These are phyloP conservation scores for Phaffomyces opuntiae DNA, from an alignment of 805 yeast genomes.

Conservation along the genomic window DNA sequence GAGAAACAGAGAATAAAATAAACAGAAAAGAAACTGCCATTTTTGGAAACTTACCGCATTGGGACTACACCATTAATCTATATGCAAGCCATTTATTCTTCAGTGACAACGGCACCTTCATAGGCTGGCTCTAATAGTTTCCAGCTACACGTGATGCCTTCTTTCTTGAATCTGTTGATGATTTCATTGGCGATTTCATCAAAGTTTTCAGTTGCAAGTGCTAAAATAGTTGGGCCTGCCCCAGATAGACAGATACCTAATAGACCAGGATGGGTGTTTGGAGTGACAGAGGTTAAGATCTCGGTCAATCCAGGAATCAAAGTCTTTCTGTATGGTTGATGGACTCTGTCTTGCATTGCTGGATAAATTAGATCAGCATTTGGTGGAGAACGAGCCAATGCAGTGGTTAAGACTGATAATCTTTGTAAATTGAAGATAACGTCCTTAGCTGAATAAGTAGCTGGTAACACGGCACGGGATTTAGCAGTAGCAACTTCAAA, in stretches of 20 bases:
- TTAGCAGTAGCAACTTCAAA: slow-evolving; percentile 93
- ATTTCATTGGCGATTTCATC: slow-evolving; percentile 78
- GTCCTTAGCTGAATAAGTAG: slow-evolving; percentile 69
- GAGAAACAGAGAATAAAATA: neutral
- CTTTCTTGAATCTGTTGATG: slow-evolving; percentile 56
- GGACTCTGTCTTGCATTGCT: slow-evolving; percentile 94
- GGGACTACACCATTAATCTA: neutral
- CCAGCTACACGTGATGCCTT: slow-evolving; percentile 72
- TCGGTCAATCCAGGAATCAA: slow-evolving; percentile 88
- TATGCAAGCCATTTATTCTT: neutral
- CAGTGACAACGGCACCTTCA: slow-evolving; percentile 69
- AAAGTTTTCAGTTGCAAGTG: slow-evolving; percentile 84
- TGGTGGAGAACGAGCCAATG: slow-evolving; percentile 80
- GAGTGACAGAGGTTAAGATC: slow-evolving; percentile 73
- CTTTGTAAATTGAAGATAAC: slow-evolving; percentile 91
- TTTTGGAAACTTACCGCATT: neutral
- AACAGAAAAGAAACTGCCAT: neutral
- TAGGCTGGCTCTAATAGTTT: slow-evolving; percentile 76
- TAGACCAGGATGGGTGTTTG: slow-evolving; percentile 74
- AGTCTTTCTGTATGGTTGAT: slow-evolving; percentile 93
- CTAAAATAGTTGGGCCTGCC: slow-evolving; percentile 96
- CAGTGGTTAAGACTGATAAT: slow-evolving; percentile 85
- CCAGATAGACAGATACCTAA: slow-evolving; percentile 94
- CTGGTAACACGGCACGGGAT: slow-evolving; percentile 85
- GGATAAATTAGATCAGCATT: slow-evolving; percentile 78